phyloP scores from a whole-genome alignment of 768 basidiomycete species.

The Pulveroboletus sp. region DNA sequence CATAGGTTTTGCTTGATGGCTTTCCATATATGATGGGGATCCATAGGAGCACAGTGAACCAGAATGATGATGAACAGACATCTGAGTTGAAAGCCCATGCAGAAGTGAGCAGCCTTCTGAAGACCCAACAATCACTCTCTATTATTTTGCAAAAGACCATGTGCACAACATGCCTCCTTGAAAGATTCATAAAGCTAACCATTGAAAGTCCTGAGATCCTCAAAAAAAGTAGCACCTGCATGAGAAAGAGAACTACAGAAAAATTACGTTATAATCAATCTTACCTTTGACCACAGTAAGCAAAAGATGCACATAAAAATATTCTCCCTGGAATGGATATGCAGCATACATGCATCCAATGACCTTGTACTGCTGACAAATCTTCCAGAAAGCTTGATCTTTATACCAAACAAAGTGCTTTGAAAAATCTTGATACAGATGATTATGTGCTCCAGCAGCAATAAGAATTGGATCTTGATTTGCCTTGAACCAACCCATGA shows the following conservation, averaged over 20 bases:
- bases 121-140: not conserved
- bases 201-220: not conserved
- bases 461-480: not conserved
- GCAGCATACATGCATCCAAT: too few species aligned
- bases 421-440: too few species aligned
- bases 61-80: not conserved
- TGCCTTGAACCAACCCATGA: too few species aligned
- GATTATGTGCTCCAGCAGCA: not conserved
- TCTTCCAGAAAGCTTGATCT: too few species aligned
- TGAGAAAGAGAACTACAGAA: not conserved
- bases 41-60: too few species aligned
- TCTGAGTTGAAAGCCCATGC: not conserved
- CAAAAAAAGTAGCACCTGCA: not conserved
- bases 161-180: not conserved
- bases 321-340: too few species aligned
- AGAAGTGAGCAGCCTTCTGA: not conserved
- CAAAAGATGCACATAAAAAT: too few species aligned
- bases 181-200: not conserved
- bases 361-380: too few species aligned
- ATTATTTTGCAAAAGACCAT: not conserved
- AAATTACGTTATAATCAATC: conserved; percentile 16
- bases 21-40: too few species aligned
- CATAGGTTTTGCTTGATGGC: too few species aligned
- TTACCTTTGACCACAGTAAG: not conserved
- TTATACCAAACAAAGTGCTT: too few species aligned